Conservation (phyloP, 1,139 yeast genomes). For the Arxiozyma telluris region DNA sequence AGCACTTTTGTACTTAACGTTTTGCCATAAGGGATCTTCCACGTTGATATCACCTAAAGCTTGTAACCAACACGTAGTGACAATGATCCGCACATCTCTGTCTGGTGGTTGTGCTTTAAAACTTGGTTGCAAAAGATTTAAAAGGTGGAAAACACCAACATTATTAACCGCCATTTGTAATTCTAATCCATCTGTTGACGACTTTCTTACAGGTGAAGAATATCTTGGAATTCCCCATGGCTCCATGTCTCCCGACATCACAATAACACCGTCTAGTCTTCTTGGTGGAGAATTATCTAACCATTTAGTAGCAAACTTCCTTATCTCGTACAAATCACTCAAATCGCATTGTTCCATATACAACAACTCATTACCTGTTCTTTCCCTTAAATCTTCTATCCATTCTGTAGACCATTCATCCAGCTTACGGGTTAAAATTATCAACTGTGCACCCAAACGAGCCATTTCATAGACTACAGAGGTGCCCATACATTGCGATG, state of each 20-base stretch:
- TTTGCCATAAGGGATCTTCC: slow-evolving; percentile 59
- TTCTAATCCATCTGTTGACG: slow-evolving; percentile 77
- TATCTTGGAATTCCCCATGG: slow-evolving; percentile 42
- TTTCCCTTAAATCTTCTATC: slow-evolving; percentile 64
- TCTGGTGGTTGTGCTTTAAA: slow-evolving; percentile 86
- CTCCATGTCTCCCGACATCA: slow-evolving; percentile 76
- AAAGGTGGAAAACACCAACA: slow-evolving; percentile 67
- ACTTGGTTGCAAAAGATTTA: slow-evolving; percentile 72
- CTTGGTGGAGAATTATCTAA: slow-evolving; percentile 85
- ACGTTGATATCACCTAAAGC: slow-evolving; percentile 59
- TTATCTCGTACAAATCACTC: slow-evolving; percentile 60
- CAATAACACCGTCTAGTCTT: slow-evolving; percentile 76
- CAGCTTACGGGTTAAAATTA: slow-evolving; percentile 57
- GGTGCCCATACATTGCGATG: slow-evolving; percentile 78
- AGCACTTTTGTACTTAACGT: slow-evolving; percentile 53
- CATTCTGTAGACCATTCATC: slow-evolving; percentile 77
- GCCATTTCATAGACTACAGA: slow-evolving; percentile 69
- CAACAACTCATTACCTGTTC: slow-evolving; percentile 60
- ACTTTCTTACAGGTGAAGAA: slow-evolving; percentile 36
- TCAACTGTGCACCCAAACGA: slow-evolving; percentile 72
- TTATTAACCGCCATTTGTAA: slow-evolving; percentile 77
- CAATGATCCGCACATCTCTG: slow-evolving; percentile 74
- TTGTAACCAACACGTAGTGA: slow-evolving; percentile 70
- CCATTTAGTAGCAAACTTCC: slow-evolving; percentile 92
- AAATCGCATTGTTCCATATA: slow-evolving; percentile 87